Evolutionary conservation across 1,284 basidiomycete genomes (phyloP).

Genomic region (Laetiporus sulphureus): DNA sequence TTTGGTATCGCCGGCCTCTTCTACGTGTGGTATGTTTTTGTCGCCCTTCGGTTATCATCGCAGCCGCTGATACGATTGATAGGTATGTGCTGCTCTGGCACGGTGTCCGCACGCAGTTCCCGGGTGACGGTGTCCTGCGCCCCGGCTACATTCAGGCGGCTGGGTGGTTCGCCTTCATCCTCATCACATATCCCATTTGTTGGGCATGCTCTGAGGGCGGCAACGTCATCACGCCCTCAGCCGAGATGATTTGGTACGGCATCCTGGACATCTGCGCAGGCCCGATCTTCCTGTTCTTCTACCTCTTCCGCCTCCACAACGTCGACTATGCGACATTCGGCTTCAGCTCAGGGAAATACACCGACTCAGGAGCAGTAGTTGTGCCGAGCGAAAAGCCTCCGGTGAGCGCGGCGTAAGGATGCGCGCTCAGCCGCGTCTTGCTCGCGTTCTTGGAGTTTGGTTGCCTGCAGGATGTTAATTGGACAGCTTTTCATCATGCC

Average conservation of each 20-base stretch:
- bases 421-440: too few relatives aligned
- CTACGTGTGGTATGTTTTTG: conserved; percentile 38
- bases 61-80: background rate
- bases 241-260: conserved; percentile 52
- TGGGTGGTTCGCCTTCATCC: conserved; percentile 40
- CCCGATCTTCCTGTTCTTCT: conserved; percentile 38
- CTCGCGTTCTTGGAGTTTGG: too few relatives aligned
- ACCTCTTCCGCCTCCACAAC: conserved; percentile 24
- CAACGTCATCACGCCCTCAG: conserved; percentile 37
- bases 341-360: conserved; percentile 22
- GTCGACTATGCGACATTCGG: conserved; percentile 24
- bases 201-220: conserved; percentile 44
- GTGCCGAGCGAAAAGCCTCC: too few relatives aligned
- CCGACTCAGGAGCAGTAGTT: conserved; percentile 20
- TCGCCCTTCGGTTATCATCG: background rate
- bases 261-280: conserved; percentile 53
- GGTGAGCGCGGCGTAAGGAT: too few relatives aligned
- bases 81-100: conserved; percentile 28
- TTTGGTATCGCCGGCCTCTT: conserved; percentile 40
- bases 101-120: conserved; percentile 27
- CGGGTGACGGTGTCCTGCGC: conserved; percentile 31
- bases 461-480: too few relatives aligned
- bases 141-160: conserved; percentile 35
- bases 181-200: conserved; percentile 43
- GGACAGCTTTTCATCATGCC: too few relatives aligned